phyloP scores from a whole-genome alignment of 1,284 basidiomycete genomes.

The Exobasidium rhododendri region DNA sequence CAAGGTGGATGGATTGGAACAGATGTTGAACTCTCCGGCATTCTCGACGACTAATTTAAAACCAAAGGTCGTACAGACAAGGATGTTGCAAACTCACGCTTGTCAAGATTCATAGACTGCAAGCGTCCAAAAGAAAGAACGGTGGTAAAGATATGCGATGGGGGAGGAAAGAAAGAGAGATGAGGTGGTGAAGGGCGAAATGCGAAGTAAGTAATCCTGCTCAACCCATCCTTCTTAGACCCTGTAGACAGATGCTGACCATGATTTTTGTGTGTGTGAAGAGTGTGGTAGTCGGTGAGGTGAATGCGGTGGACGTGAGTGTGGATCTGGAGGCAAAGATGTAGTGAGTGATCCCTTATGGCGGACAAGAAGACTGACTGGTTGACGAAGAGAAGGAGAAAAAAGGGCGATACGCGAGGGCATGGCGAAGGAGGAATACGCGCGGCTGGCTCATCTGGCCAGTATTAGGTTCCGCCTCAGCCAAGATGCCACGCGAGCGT shows the following conservation, averaged over 20 bases:
- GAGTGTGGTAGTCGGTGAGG: no score
- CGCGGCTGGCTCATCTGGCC: no score
- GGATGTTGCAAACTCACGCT: conserved; percentile 17
- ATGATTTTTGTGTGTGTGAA: neutral
- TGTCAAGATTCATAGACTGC: conserved; percentile 26
- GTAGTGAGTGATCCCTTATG: no score
- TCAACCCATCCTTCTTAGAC: neutral
- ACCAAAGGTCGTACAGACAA: neutral
- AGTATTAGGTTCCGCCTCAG: no score
- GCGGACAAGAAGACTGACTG: no score
- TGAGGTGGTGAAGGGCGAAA: neutral
- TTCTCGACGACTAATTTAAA: neutral
- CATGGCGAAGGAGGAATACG: no score
- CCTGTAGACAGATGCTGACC: neutral
- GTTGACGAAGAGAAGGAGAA: no score
- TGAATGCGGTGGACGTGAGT: no score
- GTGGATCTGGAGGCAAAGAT: no score
- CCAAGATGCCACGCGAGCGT: neutral
- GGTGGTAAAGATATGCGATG: conserved; percentile 4
- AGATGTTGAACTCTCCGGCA: neutral
- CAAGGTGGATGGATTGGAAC: conserved; percentile 1
- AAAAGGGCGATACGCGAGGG: no score
- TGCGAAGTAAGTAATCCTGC: neutral
- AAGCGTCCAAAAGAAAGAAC: neutral
- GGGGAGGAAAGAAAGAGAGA: neutral